phyloP scores from a whole-genome alignment of 179 eudicot species.

The Heliamphora pulchella region DNA sequence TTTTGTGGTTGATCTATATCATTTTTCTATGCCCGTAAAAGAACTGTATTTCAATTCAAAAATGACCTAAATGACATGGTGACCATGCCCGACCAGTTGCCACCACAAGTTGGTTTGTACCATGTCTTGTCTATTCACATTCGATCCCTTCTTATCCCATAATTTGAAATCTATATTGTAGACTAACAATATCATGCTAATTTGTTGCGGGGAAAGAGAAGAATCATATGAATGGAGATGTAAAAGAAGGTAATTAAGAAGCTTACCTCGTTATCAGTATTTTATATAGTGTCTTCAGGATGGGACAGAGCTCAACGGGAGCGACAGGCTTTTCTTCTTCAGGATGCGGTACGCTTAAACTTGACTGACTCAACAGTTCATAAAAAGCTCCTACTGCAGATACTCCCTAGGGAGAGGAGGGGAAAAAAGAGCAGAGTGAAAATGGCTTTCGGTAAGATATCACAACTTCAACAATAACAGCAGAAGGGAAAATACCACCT shows the following conservation, averaged over 20 bases:
- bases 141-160: not conserved
- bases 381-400: conserved; percentile 94
- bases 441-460: not conserved
- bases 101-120: not conserved
- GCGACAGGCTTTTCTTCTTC: conserved; percentile 71
- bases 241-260: not conserved
- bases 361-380: conserved; percentile 78
- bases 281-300: conserved; percentile 72
- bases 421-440: not conserved
- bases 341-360: conserved; percentile 55
- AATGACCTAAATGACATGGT: not conserved
- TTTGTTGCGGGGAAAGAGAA: not conserved
- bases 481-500: too few relatives aligned
- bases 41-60: not conserved
- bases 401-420: conserved; percentile 51
- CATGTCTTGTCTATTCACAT: not conserved
- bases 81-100: not conserved
- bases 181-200: too few relatives aligned
- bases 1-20: too few relatives aligned
- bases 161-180: not conserved
- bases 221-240: not conserved
- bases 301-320: conserved; percentile 90
- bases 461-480: too few relatives aligned
- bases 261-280: conserved; percentile 66
- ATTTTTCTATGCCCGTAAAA: too few relatives aligned